Evolutionary conservation across 2,329 filamentous ascomycete species (phyloP).

Genomic region (Aureobasidium subglaciale): DNA sequence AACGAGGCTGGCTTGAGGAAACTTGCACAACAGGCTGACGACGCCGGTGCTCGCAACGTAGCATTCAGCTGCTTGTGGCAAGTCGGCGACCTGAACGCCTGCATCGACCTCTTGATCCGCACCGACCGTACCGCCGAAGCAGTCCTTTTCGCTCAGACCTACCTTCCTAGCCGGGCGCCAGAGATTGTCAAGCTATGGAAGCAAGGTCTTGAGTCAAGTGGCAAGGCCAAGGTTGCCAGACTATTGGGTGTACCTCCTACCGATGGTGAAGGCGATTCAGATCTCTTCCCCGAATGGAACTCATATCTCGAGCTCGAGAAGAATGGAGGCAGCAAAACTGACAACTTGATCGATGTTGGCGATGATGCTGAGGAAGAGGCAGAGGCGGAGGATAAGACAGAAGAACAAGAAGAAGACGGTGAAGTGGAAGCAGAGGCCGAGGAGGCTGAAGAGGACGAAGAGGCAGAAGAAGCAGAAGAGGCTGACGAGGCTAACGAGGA

Average conservation of each 20-base stretch:
- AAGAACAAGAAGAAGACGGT: slow-evolving; percentile 16
- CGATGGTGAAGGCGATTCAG: slow-evolving; percentile 58
- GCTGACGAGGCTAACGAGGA: slow-evolving; percentile 14
- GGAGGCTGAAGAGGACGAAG: slow-evolving; percentile 7
- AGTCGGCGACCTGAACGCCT: slow-evolving; percentile 72
- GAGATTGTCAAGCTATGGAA: slow-evolving; percentile 74
- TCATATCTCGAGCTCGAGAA: slow-evolving; percentile 77
- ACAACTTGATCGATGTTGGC: slow-evolving; percentile 34
- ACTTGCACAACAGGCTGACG: slow-evolving; percentile 67
- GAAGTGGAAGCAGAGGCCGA: slow-evolving; percentile 14
- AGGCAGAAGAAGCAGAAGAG: slow-evolving; percentile 7
- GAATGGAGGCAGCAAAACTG: slow-evolving; percentile 50
- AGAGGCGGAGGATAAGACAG: slow-evolving; percentile 14
- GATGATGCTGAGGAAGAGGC: slow-evolving; percentile 17
- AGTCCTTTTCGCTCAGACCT: slow-evolving; percentile 88
- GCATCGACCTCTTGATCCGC: slow-evolving; percentile 69
- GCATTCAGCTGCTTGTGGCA: slow-evolving; percentile 90
- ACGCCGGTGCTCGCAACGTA: slow-evolving; percentile 78
- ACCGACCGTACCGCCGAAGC: slow-evolving; percentile 80
- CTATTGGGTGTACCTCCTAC: slow-evolving; percentile 69
- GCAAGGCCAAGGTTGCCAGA: slow-evolving; percentile 78
- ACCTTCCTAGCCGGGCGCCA: slow-evolving; percentile 72
- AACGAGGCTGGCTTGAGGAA: slow-evolving; percentile 66
- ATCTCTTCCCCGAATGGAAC: slow-evolving; percentile 95
- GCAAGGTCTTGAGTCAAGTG: slow-evolving; percentile 69